Conservation (phyloP, 2,329 filamentous ascomycete species). For the Cyanodermella asteris region DNA sequence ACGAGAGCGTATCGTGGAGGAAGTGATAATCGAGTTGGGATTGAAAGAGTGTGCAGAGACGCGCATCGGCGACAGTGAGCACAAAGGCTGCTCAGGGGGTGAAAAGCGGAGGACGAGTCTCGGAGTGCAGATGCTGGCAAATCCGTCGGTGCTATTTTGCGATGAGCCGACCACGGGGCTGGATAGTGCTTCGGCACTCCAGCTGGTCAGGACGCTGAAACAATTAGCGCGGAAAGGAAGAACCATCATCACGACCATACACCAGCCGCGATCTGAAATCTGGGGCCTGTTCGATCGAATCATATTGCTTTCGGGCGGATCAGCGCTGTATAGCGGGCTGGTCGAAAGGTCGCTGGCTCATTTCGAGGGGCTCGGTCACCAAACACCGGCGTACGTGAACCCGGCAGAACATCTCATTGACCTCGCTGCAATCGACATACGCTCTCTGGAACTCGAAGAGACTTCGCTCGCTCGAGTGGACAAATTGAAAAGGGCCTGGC, state of each 20-base stretch:
- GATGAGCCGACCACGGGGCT: constrained; percentile 63
- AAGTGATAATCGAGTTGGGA: constrained; percentile 54
- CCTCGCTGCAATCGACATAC: constrained; percentile 50
- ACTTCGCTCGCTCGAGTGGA: constrained; percentile 37
- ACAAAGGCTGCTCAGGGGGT: constrained; percentile 57
- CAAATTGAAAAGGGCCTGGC: constrained; percentile 40
- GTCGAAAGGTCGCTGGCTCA: constrained; percentile 37
- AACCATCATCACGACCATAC: constrained; percentile 53
- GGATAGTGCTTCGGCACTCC: constrained; percentile 56
- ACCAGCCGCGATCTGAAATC: constrained; percentile 59
- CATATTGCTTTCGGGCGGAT: constrained; percentile 44
- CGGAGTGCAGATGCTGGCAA: constrained; percentile 57
- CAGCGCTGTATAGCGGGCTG: constrained; percentile 44
- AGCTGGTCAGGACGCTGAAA: constrained; percentile 50
- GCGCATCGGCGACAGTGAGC: constrained; percentile 45
- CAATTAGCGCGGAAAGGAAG: constrained; percentile 43
- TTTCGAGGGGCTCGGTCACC: constrained; percentile 38
- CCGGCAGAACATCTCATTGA: constrained; percentile 60
- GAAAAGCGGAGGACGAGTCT: constrained; percentile 60
- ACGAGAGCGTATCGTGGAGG: constrained; percentile 43
- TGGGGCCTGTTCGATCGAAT: constrained; percentile 58
- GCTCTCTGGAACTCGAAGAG: constrained; percentile 42
- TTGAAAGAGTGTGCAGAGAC: constrained; percentile 60
- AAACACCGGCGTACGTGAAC: constrained; percentile 50
- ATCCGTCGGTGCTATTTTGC: constrained; percentile 55